Evolutionary conservation across 2,329 filamentous ascomycete species (phyloP), one percentile per base, ranked within the genome.

Genomic region (Rhinocladiella mackenziei): DNA sequence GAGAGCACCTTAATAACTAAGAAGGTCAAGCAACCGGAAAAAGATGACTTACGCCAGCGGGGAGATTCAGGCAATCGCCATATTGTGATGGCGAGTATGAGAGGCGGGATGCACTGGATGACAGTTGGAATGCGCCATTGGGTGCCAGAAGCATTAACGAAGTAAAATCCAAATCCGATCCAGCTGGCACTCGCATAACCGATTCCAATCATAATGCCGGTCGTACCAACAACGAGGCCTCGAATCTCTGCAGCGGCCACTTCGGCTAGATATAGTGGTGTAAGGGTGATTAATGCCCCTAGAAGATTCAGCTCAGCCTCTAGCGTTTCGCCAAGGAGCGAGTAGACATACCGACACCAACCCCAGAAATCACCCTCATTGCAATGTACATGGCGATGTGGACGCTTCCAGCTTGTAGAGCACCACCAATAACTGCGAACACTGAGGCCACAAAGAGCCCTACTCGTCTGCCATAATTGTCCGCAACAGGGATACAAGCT

Each of bases 161-260:
- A 48, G 19, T 39, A 48, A 28, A 41, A 48, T 19, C 39, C 45
- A 30, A 43, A 15, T 10, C 38, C 69, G 3, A 71, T 58, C 67
- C 68, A 72, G 2, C 56, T 58, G 6, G 66, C 57, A 20, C 71
- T 57, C 61, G 69, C 68, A 45, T 71, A 71, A 7, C 69, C 68
- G 32, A 72, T 69, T 7, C 70, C 67, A 15, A 72, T 58, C 51
- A 70, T 64, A 65, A 71, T 26, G 65, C 67, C 4, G 67, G 64
- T 34, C 10, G 43, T 43, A 14, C 26, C 23, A 2, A n/a, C 33
- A 11, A 42, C 29, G 2, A 32, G 17, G 20, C 44, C 44, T 17
- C 37, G 44, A 29, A 95, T 78, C 65, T 97, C 92, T 33, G 87
- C 89, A 56, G 97, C 88, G n/a, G n/a, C 39, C 39, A 43, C 10